Evolutionary conservation across 2,329 filamentous ascomycete genomes (phyloP).

Genomic region (Cercospora brassicicola): DNA sequence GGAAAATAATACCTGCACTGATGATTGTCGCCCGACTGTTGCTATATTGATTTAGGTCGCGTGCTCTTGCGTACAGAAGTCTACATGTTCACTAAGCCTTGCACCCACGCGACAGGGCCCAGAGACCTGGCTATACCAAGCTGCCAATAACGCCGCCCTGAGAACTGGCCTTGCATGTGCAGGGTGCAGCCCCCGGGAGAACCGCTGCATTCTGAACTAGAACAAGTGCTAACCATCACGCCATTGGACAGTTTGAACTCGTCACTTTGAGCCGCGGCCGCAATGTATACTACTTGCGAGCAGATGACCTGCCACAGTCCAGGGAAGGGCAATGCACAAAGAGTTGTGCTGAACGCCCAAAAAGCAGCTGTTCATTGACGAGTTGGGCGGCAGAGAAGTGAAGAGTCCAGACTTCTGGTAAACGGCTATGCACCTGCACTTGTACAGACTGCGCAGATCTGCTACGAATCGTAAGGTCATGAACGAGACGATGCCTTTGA

Average conservation of each 20-base stretch:
- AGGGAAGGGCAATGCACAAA: background rate
- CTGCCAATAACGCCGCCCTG: background rate
- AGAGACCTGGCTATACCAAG: constrained; percentile 2
- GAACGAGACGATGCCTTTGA: background rate
- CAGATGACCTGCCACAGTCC: constrained; percentile 3
- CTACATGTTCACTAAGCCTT: background rate
- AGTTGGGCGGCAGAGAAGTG: background rate
- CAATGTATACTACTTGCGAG: background rate
- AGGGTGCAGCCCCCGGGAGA: background rate
- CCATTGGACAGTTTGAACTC: background rate
- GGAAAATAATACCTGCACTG: background rate
- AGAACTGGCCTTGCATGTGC: background rate
- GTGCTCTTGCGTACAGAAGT: background rate
- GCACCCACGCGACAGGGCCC: background rate
- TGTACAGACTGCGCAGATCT: background rate
- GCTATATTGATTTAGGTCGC: too few species aligned
- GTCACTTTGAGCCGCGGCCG: background rate
- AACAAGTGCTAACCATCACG: background rate
- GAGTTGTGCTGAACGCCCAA: background rate
- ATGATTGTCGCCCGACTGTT: too few species aligned
- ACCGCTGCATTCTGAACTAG: background rate
- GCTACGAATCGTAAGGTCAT: background rate
- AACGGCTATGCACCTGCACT: background rate
- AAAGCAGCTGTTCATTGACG: background rate
- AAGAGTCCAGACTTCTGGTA: background rate